Conservation (phyloP, 176 grass and related monocot species). For the Oryza coarctata region DNA sequence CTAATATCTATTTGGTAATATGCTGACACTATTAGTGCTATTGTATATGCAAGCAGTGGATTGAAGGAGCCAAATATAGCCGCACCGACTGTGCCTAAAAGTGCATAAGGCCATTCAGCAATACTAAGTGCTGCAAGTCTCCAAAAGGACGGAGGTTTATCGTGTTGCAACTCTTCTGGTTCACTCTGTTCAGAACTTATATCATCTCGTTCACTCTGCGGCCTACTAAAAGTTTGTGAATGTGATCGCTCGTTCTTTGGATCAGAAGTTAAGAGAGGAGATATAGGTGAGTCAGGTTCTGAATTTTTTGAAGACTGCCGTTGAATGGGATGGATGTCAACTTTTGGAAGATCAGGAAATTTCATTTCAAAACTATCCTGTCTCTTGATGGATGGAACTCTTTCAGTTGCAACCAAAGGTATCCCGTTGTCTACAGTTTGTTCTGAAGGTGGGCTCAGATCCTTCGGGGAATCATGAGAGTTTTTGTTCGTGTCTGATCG, state of each 20-base stretch:
- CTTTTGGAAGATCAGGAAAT: slow-evolving; percentile 91
- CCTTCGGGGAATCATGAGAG: slow-evolving; percentile 89
- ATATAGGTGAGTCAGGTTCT: slow-evolving; percentile 96
- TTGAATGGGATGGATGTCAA: slow-evolving; percentile 82
- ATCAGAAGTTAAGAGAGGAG: slow-evolving; percentile 96
- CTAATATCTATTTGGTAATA: slow-evolving; percentile 77
- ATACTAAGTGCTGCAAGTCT: slow-evolving; percentile 88
- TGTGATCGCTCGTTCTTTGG: slow-evolving; percentile 94
- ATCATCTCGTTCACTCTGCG: slow-evolving; percentile 72
- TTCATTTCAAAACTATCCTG: slow-evolving; percentile 90
- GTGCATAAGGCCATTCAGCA: slow-evolving; percentile 98
- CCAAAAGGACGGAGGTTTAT: slow-evolving; percentile 96
- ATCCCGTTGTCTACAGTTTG: slow-evolving; percentile 61
- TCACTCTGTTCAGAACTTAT: slow-evolving; percentile 67
- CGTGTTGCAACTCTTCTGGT: slow-evolving; percentile 47
- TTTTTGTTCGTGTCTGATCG: slow-evolving; percentile 68
- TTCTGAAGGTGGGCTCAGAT: slow-evolving; percentile 73
- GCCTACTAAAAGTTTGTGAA: slow-evolving; percentile 94
- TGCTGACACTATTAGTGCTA: slow-evolving; percentile 85
- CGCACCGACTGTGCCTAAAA: slow-evolving; percentile 94
- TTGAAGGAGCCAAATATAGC: slow-evolving; percentile 99
- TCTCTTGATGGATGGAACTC: slow-evolving; percentile 81
- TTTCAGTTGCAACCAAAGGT: slow-evolving; percentile 56
- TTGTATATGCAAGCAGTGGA: slow-evolving; percentile 93
- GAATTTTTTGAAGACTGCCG: slow-evolving; percentile 85